Evolutionary conservation across 148 eudicot genomes (phyloP), one percentile per base, ranked within the genome.

Genomic region (Drosera capensis): DNA sequence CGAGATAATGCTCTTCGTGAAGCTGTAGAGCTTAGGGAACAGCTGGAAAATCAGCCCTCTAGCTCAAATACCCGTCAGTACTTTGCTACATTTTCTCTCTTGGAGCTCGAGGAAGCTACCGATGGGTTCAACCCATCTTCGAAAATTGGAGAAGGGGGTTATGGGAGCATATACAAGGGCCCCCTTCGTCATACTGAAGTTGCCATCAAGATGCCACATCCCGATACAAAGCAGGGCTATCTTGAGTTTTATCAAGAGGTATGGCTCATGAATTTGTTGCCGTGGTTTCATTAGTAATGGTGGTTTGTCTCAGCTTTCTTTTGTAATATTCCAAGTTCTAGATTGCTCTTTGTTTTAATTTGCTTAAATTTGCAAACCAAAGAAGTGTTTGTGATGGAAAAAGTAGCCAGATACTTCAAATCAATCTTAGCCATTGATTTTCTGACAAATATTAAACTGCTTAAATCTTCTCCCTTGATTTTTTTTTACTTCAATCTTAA

Each of bases 131-230:
- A 74, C 54, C 65, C 47, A 26, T 69, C 71, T 20, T 62, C 70
- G 63, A 80, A 73, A 72, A 81, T 85, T 23, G 87, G 87, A 37
- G 88, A 85, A 72, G 95, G 95, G 35, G 85, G 88, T 38, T 78
- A 75, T 52, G 95, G 85, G 19, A 71, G 48, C 60, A 72, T 79
- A 40, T 90, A 73, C 44, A 67, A 47, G 66, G 93, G 82, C 23
- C 23, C 55, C 24, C 65, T 90, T 23, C 75, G 88, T 43, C 77
- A 74, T 29, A 76, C 88, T 58, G 68, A 69, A 67, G 93, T 81
- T 26, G 99, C 95, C 45, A 67, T 85, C 60, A 84, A 81, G 63
- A 55, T 75, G 58, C 74, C 66, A 17, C 55, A 73, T 49, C 66
- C 84, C 6, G 21, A 69, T 51, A 75, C 78, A 62, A 46, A 20